Percentiles rank a stretch among this genome's conserved stretches.
These are phyloP conservation scores for Sanguinoderma infundibulare DNA, from an alignment of 1,284 basidiomycete genomes.

Conservation along the genomic window DNA sequence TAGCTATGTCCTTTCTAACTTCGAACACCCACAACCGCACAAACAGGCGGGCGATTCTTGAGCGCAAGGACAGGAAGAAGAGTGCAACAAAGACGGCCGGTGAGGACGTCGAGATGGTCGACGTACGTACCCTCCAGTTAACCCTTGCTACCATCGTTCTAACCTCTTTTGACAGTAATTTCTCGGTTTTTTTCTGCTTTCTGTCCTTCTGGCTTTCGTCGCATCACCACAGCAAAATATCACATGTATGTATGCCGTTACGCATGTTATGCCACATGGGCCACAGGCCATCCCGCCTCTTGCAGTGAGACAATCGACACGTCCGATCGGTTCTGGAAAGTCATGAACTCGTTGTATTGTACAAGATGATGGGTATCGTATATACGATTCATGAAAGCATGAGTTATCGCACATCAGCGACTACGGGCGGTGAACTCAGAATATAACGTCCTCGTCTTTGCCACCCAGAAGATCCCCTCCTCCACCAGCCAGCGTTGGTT, in stretches of 20 bases:
- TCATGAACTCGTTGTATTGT: conserved; percentile 25
- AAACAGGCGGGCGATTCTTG: conserved; percentile 75
- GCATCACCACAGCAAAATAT: conserved; percentile 50
- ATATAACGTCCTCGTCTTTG: conserved; percentile 93
- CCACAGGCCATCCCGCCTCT: conserved; percentile 21
- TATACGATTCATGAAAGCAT: conserved; percentile 21
- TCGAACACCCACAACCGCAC: neutral
- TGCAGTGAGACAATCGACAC: conserved; percentile 8
- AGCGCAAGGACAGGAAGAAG: conserved; percentile 81
- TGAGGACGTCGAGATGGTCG: conserved; percentile 77
- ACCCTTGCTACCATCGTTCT: conserved; percentile 37
- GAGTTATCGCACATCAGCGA: neutral
- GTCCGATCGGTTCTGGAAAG: neutral
- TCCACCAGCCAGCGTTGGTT: conserved; percentile 17
- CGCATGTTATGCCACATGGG: conserved; percentile 56
- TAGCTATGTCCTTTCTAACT: neutral
- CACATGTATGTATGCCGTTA: conserved; percentile 54
- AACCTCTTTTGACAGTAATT: conserved; percentile 2
- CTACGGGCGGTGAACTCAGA: conserved; percentile 45
- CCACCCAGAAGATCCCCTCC: conserved; percentile 72
- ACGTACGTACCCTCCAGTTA: conserved; percentile 52
- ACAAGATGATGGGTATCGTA: conserved; percentile 31
- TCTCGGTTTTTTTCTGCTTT: conserved; percentile 26
- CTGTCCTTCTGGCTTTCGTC: conserved; percentile 34
- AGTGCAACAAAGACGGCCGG: conserved; percentile 38